phyloP scores from a whole-genome alignment of 2,329 filamentous ascomycete genomes.

The Ustulina deusta region DNA sequence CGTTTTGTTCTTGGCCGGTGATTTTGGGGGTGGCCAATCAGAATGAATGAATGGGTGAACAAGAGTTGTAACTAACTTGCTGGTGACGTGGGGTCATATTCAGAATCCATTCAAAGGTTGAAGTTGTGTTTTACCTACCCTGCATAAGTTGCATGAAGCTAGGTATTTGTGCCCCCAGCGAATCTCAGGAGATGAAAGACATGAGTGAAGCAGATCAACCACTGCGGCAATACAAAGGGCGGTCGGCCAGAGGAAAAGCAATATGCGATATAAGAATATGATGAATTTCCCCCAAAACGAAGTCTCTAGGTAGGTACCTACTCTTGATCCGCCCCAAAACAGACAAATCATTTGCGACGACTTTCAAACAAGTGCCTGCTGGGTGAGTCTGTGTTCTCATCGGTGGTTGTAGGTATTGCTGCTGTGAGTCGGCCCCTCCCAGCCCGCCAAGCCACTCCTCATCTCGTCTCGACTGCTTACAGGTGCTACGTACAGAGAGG shows the following conservation, averaged over 20 bases:
- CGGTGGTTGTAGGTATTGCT: too few relatives aligned
- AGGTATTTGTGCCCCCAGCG: not conserved
- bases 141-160: not conserved
- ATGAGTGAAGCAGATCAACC: not conserved
- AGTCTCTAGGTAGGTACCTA: not conserved
- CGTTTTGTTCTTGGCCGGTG: conserved; percentile 1
- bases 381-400: not conserved
- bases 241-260: not conserved
- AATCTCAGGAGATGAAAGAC: not conserved
- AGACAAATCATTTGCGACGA: not conserved
- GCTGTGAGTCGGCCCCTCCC: not conserved
- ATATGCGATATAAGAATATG: not conserved
- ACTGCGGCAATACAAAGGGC: not conserved
- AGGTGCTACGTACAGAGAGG: too few relatives aligned
- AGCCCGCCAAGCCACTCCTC: not conserved
- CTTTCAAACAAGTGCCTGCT: not conserved
- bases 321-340: not conserved
- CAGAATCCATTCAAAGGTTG: too few relatives aligned
- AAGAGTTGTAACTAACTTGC: not conserved
- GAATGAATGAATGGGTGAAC: not conserved
- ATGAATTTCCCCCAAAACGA: not conserved
- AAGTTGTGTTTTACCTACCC: not conserved
- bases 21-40: not conserved
- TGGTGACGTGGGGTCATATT: not conserved
- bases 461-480: not conserved